Percentiles rank a stretch among this genome's conserved stretches.
Evolutionary conservation across 257 asterid genomes (phyloP).

Genomic region (Orobanche coerulescens): DNA sequence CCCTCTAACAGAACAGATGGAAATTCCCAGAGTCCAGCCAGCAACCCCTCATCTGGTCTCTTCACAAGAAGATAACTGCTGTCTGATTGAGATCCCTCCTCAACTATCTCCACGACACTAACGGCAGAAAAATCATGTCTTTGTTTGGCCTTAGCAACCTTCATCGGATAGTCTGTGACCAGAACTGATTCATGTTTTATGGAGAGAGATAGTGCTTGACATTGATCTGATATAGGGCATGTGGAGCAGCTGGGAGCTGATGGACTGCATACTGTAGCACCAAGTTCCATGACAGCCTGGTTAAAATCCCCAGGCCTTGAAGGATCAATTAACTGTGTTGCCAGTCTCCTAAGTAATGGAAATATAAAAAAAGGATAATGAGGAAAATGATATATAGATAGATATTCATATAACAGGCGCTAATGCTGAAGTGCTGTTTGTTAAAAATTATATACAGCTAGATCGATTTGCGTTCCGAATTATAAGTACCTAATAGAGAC

Average conservation of each 20-base stretch:
- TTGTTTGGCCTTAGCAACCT: constrained; percentile 72
- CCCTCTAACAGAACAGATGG: constrained; percentile 71
- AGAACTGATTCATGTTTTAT: constrained; percentile 39
- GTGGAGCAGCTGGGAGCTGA: constrained; percentile 53
- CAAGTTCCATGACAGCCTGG: constrained; percentile 97
- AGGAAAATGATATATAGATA: not conserved
- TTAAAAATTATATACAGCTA: not conserved
- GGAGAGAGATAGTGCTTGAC: constrained; percentile 64
- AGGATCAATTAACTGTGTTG: constrained; percentile 77
- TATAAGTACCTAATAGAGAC: not conserved
- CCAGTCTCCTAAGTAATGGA: constrained; percentile 54
- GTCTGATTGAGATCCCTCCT: constrained; percentile 41
- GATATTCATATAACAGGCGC: not conserved
- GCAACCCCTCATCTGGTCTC: constrained; percentile 85
- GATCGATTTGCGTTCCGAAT: not conserved
- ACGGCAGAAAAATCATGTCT: constrained; percentile 85
- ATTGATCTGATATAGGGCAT: constrained; percentile 76
- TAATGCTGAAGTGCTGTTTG: not conserved
- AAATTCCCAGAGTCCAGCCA: constrained; percentile 99
- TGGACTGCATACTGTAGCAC: constrained; percentile 76
- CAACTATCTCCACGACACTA: constrained; percentile 78
- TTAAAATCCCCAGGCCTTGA: constrained; percentile 93
- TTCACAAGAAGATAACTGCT: constrained; percentile 67
- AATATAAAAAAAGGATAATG: constrained; percentile 2
- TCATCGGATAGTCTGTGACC: constrained; percentile 78